A percentile compares a stretch with the other conserved stretches of the same genome.
Evolutionary conservation across 2,329 filamentous ascomycete species (phyloP).

Genomic region (Colletotrichum phormii): DNA sequence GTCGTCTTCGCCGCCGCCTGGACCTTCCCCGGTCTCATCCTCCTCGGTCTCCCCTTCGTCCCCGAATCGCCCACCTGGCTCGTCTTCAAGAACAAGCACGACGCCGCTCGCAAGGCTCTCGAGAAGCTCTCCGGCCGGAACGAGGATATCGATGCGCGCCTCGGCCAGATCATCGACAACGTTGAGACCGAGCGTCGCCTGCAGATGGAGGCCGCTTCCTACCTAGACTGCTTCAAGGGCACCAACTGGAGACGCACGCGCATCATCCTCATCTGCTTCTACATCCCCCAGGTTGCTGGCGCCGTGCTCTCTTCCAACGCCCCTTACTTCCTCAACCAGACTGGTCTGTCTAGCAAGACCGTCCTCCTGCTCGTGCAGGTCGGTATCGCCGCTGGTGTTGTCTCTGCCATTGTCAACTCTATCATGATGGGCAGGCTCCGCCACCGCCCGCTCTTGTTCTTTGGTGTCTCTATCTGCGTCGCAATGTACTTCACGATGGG

Average conservation of each 20-base stretch:
- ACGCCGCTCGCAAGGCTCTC: constrained; percentile 45
- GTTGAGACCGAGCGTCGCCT: constrained; percentile 47
- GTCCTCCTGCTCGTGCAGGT: constrained; percentile 39
- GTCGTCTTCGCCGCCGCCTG: constrained; percentile 47
- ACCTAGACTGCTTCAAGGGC: constrained; percentile 49
- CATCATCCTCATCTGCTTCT: constrained; percentile 38
- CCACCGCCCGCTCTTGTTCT: constrained; percentile 40
- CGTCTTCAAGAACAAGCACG: constrained; percentile 46
- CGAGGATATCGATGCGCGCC: constrained; percentile 47
- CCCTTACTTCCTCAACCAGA: constrained; percentile 42
- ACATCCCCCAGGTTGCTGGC: constrained; percentile 38
- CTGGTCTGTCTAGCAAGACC: constrained; percentile 36
- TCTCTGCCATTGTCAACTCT: constrained; percentile 38
- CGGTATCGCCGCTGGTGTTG: constrained; percentile 38
- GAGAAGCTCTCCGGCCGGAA: constrained; percentile 41
- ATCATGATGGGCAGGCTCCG: constrained; percentile 39
- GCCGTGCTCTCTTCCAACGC: constrained; percentile 40
- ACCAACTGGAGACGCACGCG: constrained; percentile 48
- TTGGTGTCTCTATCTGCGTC: constrained; percentile 36
- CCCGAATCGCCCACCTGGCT: constrained; percentile 55
- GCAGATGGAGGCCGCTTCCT: constrained; percentile 40
- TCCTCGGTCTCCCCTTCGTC: constrained; percentile 40
- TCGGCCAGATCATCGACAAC: constrained; percentile 53
- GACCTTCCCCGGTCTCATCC: constrained; percentile 43
- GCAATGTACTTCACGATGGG: constrained; percentile 41